Evolutionary conservation across 148 eudicot genomes (phyloP), one percentile per base, ranked within the genome.

Genomic region (Silene latifolia): DNA sequence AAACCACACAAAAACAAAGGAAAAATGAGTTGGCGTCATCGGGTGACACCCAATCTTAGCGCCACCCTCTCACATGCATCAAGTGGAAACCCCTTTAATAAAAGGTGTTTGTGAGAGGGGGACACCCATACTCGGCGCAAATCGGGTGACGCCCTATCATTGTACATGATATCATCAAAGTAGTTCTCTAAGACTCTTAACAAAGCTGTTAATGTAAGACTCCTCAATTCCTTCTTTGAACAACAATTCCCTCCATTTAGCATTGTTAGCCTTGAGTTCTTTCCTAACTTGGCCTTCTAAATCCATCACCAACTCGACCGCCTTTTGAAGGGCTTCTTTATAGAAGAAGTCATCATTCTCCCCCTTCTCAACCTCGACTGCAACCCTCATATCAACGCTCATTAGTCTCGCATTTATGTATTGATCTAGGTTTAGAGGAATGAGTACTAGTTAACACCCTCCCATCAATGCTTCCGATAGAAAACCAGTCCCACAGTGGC

Each of bases 371-470:
- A 79, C 74, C 51, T 79, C 81, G 8, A 74, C 39, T 6, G 77
- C 81, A 15, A 79, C 69, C 32, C 17, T 54, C 19, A 79, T 46
- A 17, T 73, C 35, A 32, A 32, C 69, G 19, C 81, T 76, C 83
- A 86, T 77, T 68, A 84, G 1, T 42, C 82, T 80, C 13, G 91
- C 82, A 56, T 77, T 82, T 32, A 82, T 19, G n/a, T 72, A 46
- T 24, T 86, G 86, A 48, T 84, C 89, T 3, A 48, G 75, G 20
- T 32, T 32, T 32, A 32, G 35, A 2, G 89, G 89, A 35, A 84
- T 1, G 18, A 79, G 44, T 24, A 86, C 86, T 72, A 88, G 53
- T 44, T 82, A 85, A 72, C 91, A 88, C 35, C 83, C 79, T 20
- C 70, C 86, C n/a, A 60, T 14, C 21, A 79, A 7, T 20, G 77